Evolutionary conservation across 208 protist genomes (phyloP).

Genomic region (Crithidia thermophila): DNA sequence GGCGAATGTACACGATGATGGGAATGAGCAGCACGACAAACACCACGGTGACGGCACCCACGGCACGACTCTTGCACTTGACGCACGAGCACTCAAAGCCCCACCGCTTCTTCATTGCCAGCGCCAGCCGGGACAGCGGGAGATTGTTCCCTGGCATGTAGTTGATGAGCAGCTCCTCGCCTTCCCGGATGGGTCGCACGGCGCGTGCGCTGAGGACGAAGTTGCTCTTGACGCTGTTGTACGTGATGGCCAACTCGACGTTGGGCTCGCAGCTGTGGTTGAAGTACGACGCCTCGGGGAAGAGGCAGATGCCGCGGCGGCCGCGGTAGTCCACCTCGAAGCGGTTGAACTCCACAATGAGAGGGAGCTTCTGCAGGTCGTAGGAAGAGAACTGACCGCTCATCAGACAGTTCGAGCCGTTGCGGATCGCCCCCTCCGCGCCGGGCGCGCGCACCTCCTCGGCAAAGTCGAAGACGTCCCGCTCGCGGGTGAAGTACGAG

Average conservation of each 20-base stretch:
- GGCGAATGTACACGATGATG: conserved; percentile 59
- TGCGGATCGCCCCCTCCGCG: conserved; percentile 54
- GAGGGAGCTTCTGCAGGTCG: conserved; percentile 83
- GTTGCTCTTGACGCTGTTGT: conserved; percentile 75
- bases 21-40: conserved; percentile 73
- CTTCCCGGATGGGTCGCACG: conserved; percentile 68
- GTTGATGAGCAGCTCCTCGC: conserved; percentile 84
- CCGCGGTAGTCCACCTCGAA: conserved; percentile 86
- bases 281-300: conserved; percentile 82
- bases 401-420: conserved; percentile 66
- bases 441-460: conserved; percentile 73
- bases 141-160: conserved; percentile 88
- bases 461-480: conserved; percentile 85
- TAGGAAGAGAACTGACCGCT: conserved; percentile 83
- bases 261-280: conserved; percentile 90
- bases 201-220: conserved; percentile 79
- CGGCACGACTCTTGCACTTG: conserved; percentile 72
- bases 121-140: conserved; percentile 65
- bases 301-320: conserved; percentile 76
- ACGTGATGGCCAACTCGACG: conserved; percentile 70
- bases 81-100: conserved; percentile 88
- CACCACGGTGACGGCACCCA: conserved; percentile 60
- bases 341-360: conserved; percentile 88
- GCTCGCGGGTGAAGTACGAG: conserved; percentile 86
- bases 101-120: conserved; percentile 85